phyloP scores from a whole-genome alignment of 2,329 filamentous ascomycete genomes.

The Cercospora zeae-maydis region DNA sequence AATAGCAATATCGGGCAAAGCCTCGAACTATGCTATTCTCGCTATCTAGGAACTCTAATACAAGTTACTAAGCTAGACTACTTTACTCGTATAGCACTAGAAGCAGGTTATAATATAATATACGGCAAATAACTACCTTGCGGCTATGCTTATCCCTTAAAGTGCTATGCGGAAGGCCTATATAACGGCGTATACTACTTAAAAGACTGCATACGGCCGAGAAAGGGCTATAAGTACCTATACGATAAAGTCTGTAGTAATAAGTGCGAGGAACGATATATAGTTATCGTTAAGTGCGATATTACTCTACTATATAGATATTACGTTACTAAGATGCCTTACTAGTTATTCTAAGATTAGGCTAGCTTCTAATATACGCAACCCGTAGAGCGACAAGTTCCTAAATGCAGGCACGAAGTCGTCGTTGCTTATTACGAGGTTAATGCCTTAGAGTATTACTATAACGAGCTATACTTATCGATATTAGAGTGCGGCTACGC shows the following conservation, averaged over 20 bases:
- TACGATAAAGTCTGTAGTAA: slow-evolving; percentile 45
- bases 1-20: slow-evolving; percentile 48
- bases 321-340: slow-evolving; percentile 23
- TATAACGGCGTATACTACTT: slow-evolving; percentile 43
- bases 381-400: slow-evolving; percentile 48
- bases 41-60: slow-evolving; percentile 55
- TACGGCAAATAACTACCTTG: slow-evolving; percentile 49
- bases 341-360: slow-evolving; percentile 41
- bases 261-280: slow-evolving; percentile 39
- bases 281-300: slow-evolving; percentile 29
- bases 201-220: slow-evolving; percentile 40
- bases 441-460: slow-evolving; percentile 42
- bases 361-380: slow-evolving; percentile 48
- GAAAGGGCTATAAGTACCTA: slow-evolving; percentile 41
- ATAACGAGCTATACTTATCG: slow-evolving; percentile 47
- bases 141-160: slow-evolving; percentile 45
- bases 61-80: slow-evolving; percentile 54
- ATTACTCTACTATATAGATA: slow-evolving; percentile 35
- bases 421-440: slow-evolving; percentile 53
- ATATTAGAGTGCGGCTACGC: slow-evolving; percentile 56
- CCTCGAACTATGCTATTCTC: slow-evolving; percentile 57
- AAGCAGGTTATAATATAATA: slow-evolving; percentile 57
- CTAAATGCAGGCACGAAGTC: slow-evolving; percentile 55
- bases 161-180: slow-evolving; percentile 46
- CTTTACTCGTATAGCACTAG: slow-evolving; percentile 55